These are phyloP conservation scores for Arthrobotrys iridis DNA, from an alignment of 2,329 filamentous ascomycete species.

Conservation along the genomic window DNA sequence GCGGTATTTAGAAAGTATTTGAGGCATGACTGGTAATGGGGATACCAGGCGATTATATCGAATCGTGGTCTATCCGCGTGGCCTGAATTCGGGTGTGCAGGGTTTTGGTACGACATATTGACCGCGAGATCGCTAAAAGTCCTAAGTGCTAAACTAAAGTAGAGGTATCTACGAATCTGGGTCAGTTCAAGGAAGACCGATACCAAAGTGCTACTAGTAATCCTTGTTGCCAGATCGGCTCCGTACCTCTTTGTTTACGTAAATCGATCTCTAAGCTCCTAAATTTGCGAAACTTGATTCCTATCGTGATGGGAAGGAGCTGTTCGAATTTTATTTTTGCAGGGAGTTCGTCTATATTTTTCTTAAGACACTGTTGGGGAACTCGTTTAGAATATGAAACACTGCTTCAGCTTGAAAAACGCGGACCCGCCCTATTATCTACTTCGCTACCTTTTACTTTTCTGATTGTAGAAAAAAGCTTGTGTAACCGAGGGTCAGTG, in stretches of 20 bases:
- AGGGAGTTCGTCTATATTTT: neutral
- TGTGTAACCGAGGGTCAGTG: constrained; percentile 25
- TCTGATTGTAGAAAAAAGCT: constrained; percentile 5
- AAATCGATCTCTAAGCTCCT: neutral
- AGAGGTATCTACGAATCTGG: neutral
- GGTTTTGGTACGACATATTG: constrained; percentile 44
- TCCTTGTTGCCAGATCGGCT: neutral
- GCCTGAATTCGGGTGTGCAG: constrained; percentile 9
- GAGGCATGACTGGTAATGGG: constrained; percentile 87
- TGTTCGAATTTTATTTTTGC: neutral
- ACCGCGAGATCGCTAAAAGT: neutral
- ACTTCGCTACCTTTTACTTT: constrained; percentile 7
- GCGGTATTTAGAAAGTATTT: constrained; percentile 91
- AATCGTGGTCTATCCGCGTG: constrained; percentile 62
- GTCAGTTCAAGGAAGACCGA: neutral
- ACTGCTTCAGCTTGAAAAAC: neutral
- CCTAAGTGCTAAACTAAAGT: neutral
- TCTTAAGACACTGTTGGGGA: neutral
- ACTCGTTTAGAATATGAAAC: constrained; percentile 4
- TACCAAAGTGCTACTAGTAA: neutral
- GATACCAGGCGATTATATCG: constrained; percentile 92
- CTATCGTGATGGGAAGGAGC: neutral
- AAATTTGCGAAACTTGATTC: constrained; percentile 1
- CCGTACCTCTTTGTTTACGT: constrained; percentile 4
- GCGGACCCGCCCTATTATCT: constrained; percentile 5